These are phyloP conservation scores for Pythium brassicae DNA, from an alignment of 352 stramenopile species.

Conservation along the genomic window DNA sequence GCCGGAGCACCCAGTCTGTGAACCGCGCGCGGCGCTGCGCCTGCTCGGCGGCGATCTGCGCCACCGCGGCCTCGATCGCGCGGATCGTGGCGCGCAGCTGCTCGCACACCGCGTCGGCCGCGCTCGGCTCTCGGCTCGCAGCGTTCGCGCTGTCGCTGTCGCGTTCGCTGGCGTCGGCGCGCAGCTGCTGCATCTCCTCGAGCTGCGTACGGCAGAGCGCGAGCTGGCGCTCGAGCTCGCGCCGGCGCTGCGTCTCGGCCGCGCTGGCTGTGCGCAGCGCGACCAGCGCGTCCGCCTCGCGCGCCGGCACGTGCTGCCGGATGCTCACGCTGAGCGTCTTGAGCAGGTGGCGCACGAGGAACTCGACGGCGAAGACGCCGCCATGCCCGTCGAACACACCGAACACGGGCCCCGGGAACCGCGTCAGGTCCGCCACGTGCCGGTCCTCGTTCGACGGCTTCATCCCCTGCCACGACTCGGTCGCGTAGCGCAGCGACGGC, in stretches of 20 bases:
- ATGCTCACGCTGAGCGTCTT: conserved; percentile 26
- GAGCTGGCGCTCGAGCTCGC: conserved; percentile 27
- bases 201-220: conserved; percentile 25
- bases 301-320: conserved; percentile 23
- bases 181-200: conserved; percentile 19
- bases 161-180: neutral
- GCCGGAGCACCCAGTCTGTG: conserved; percentile 17
- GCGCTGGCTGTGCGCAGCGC: conserved; percentile 13
- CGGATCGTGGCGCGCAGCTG: conserved; percentile 22
- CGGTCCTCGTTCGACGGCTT: conserved; percentile 66
- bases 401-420: conserved; percentile 49
- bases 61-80: conserved; percentile 24
- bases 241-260: conserved; percentile 20
- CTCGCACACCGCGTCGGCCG: conserved; percentile 7
- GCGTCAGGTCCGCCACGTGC: conserved; percentile 20
- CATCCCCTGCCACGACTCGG: conserved; percentile 46
- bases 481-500: conserved; percentile 32
- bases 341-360: conserved; percentile 37
- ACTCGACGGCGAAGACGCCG: conserved; percentile 44
- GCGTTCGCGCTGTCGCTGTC: neutral
- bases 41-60: conserved; percentile 34
- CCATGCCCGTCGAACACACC: conserved; percentile 61
- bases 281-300: conserved; percentile 16
- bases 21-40: conserved; percentile 15
- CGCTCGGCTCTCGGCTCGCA: conserved; percentile 4